Conservation (phyloP, 2,329 filamentous ascomycete genomes). For the Hypoxylon sp. region DNA sequence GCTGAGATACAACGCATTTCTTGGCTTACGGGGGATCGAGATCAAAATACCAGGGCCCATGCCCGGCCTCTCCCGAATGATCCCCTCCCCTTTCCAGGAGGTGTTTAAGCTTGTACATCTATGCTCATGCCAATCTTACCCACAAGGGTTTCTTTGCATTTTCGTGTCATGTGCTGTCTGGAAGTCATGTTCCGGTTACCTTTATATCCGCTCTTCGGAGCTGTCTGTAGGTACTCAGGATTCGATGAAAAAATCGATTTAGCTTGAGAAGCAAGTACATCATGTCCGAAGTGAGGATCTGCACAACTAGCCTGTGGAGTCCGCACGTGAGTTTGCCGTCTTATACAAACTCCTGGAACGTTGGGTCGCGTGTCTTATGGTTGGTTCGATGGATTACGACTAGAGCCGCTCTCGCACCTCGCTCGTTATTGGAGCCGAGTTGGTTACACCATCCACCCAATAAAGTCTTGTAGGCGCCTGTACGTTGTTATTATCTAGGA, state of each 20-base stretch:
- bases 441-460: too few relatives aligned
- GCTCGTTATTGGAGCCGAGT: too few relatives aligned
- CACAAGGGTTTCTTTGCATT: conserved; percentile 5
- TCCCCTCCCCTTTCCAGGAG: conserved; percentile 7
- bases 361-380: too few relatives aligned
- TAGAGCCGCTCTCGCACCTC: too few relatives aligned
- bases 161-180: conserved; percentile 11
- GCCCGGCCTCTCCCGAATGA: conserved; percentile 9
- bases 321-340: too few relatives aligned
- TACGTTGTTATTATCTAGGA: too few relatives aligned
- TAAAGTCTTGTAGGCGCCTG: too few relatives aligned
- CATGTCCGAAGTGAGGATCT: conserved; percentile 4
- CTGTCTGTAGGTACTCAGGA: conserved; percentile 3
- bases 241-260: too few relatives aligned
- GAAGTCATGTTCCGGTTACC: neutral
- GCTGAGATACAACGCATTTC: conserved; percentile 31
- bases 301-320: neutral
- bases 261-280: neutral
- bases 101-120: conserved; percentile 3
- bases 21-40: conserved; percentile 29
- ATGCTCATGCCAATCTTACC: conserved; percentile 1
- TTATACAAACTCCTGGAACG: too few relatives aligned
- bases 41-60: conserved; percentile 18
- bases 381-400: too few relatives aligned
- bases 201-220: conserved; percentile 1